A percentile compares a stretch with the other conserved stretches of the same genome.
phyloP scores from a whole-genome alignment of 192 early-diverging fungal genomes.

The Rhizophlyctis rosea region DNA sequence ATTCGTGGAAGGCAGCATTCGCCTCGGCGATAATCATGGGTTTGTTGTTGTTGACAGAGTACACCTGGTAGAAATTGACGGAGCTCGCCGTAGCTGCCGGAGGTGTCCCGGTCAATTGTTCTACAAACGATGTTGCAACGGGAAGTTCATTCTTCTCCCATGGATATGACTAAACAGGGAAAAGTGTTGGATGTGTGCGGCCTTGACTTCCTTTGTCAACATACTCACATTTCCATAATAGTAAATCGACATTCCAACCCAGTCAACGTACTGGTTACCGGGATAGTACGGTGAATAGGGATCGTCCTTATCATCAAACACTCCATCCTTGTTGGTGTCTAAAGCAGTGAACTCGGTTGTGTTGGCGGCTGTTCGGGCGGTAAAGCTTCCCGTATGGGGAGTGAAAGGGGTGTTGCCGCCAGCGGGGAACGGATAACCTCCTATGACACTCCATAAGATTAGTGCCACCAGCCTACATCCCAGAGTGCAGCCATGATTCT shows the following conservation, averaged over 20 bases:
- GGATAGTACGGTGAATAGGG: slow-evolving; percentile 51
- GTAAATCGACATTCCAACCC: slow-evolving; percentile 44
- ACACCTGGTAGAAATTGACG: slow-evolving; percentile 34
- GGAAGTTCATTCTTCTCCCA: no score
- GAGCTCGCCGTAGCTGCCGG: slow-evolving; percentile 4
- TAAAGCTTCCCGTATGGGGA: no score
- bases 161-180: no score
- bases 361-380: slow-evolving; percentile 4
- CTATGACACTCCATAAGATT: no score
- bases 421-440: slow-evolving; percentile 33
- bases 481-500: no score
- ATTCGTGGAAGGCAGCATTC: slow-evolving; percentile 31
- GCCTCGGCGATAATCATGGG: slow-evolving; percentile 34
- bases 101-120: slow-evolving; percentile 8
- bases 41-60: slow-evolving; percentile 20
- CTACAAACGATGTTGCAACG: slow-evolving; percentile 10
- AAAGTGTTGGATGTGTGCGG: no score
- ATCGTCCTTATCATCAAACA: slow-evolving; percentile 35
- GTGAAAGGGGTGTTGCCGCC: slow-evolving; percentile 5
- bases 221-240: no score
- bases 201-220: no score
- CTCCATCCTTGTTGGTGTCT: slow-evolving; percentile 51
- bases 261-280: slow-evolving; percentile 43
- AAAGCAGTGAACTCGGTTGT: slow-evolving; percentile 29
- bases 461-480: no score